phyloP scores from a whole-genome alignment of 176 grass and related monocot species.

The Phoenix roebelenii region DNA sequence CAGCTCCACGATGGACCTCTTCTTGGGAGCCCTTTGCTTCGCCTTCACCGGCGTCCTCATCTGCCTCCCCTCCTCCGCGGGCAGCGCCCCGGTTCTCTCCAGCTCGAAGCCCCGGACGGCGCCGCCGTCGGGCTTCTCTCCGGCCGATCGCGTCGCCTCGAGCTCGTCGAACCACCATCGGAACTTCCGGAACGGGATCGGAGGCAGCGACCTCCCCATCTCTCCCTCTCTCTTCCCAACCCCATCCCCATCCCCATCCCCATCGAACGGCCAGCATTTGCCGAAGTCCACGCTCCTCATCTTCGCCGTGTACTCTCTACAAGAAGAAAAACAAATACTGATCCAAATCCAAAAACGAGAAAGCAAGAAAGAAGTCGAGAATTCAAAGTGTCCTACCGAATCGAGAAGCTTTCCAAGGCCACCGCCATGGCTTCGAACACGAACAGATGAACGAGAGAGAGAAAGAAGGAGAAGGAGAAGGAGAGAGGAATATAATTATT shows the following conservation, averaged over 20 bases:
- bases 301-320: slow-evolving; percentile 24
- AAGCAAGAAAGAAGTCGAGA: neutral
- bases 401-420: slow-evolving; percentile 6
- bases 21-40: slow-evolving; percentile 27
- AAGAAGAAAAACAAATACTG: neutral
- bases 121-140: neutral
- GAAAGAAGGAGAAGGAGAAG: neutral
- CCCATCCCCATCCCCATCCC: slow-evolving; percentile 9
- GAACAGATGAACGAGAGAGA: neutral
- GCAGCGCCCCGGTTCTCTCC: slow-evolving; percentile 13
- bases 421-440: neutral
- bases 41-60: slow-evolving; percentile 1
- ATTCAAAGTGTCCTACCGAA: neutral
- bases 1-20: slow-evolving; percentile 37
- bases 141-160: neutral
- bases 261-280: slow-evolving; percentile 32
- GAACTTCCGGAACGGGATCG: slow-evolving; percentile 24
- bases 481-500: slow-evolving; percentile 7
- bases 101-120: neutral
- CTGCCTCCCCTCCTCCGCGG: slow-evolving; percentile 8
- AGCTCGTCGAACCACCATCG: slow-evolving; percentile 19
- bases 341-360: neutral
- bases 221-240: neutral
- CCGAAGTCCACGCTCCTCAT: slow-evolving; percentile 13
- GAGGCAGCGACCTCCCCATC: slow-evolving; percentile 2